Conservation (phyloP, 1,139 yeast genomes). For the Diutina ranongensis region DNA sequence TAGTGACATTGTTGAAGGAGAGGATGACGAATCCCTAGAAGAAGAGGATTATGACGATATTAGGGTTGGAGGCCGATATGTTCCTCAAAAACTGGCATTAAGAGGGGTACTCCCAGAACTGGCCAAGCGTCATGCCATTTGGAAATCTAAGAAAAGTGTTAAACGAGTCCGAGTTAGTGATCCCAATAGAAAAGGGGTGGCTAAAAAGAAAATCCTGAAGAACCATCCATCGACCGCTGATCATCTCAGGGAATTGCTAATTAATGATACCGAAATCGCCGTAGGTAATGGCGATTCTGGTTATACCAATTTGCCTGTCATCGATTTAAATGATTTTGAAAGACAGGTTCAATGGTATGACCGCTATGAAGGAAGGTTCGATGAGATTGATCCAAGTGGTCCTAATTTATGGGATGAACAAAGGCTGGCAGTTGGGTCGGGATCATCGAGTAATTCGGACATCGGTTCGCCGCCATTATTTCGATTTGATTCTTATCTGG, state of each 20-base stretch:
- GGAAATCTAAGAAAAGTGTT: slow-evolving; percentile 10
- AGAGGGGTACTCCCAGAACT: slow-evolving; percentile 31
- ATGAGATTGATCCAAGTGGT: background rate
- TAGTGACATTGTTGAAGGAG: background rate
- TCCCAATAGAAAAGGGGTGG: background rate
- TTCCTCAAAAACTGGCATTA: slow-evolving; percentile 20
- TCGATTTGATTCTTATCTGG: background rate
- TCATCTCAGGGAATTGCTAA: background rate
- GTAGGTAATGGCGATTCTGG: no score
- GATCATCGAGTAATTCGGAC: no score
- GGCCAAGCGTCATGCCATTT: slow-evolving; percentile 21
- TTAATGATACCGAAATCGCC: no score
- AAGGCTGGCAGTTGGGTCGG: no score
- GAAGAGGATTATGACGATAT: background rate
- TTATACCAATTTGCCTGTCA: background rate
- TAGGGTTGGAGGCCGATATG: slow-evolving; percentile 22
- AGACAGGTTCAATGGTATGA: background rate
- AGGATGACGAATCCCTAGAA: slow-evolving; percentile 9
- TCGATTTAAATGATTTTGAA: background rate
- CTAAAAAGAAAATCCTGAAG: background rate
- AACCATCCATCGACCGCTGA: background rate
- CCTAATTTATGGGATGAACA: no score
- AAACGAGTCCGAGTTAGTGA: slow-evolving; percentile 7
- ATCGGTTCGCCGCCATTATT: background rate
- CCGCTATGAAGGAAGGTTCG: background rate